Evolutionary conservation across 108 stramenopile species (phyloP).

Genomic region (Nannochloropsis gaditana): DNA sequence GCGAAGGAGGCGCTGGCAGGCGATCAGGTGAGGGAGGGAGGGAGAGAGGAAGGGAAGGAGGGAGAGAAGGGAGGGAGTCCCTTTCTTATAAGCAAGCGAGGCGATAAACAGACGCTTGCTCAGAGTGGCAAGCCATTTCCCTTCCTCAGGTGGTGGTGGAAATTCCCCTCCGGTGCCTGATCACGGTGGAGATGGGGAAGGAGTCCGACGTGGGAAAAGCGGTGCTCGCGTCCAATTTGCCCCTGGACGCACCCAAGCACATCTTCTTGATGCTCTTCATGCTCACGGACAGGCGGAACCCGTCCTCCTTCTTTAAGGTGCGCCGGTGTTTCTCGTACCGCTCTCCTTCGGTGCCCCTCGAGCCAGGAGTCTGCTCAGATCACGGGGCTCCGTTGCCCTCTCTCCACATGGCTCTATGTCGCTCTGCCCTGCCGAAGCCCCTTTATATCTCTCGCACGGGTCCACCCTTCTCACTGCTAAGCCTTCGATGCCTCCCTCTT

Average conservation of each 20-base stretch:
- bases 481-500: background rate
- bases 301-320: constrained; percentile 73
- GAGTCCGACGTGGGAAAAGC: constrained; percentile 46
- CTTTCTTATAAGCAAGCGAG: background rate
- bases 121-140: background rate
- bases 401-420: background rate
- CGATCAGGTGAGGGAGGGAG: constrained; percentile 64
- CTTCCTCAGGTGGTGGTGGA: background rate
- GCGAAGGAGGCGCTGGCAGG: constrained; percentile 68
- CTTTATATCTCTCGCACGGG: background rate
- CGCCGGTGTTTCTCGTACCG: background rate
- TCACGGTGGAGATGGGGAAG: constrained; percentile 99
- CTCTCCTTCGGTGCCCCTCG: background rate
- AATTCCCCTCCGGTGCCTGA: constrained; percentile 81
- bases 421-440: background rate
- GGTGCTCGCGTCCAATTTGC: constrained; percentile 53
- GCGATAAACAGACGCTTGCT: background rate
- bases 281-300: constrained; percentile 79
- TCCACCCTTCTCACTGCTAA: background rate
- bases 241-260: constrained; percentile 97
- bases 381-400: background rate
- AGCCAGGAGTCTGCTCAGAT: too few relatives aligned
- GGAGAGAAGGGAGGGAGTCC: constrained; percentile 14
- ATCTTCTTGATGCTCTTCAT: constrained; percentile 95
- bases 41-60: constrained; percentile 8